phyloP scores from a whole-genome alignment of 352 stramenopile species.

The Phytophthora kernoviae region DNA sequence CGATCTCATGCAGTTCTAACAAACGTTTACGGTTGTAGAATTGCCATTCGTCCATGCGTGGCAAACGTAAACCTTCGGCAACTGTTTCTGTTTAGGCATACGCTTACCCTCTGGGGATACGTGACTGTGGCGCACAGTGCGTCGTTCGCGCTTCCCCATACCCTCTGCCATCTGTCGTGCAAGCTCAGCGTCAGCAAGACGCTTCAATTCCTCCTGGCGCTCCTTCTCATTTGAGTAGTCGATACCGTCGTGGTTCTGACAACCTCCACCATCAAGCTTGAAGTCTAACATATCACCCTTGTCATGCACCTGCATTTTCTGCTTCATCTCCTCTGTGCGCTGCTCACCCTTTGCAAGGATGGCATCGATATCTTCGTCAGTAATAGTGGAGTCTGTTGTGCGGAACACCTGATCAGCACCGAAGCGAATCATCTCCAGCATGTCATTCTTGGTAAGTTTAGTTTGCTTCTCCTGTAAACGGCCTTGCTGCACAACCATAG shows the following conservation, averaged over 20 bases:
- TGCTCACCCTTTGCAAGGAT: constrained; percentile 94
- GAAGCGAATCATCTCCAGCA: constrained; percentile 97
- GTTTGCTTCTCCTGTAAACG: constrained; percentile 88
- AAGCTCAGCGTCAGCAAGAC: constrained; percentile 83
- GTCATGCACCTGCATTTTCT: constrained; percentile 85
- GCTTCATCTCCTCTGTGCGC: constrained; percentile 87
- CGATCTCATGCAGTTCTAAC: constrained; percentile 83
- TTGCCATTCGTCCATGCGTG: constrained; percentile 89
- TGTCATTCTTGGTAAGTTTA: constrained; percentile 95
- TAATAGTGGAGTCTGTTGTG: constrained; percentile 96
- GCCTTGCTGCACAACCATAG: constrained; percentile 88
- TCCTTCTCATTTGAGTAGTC: constrained; percentile 96
- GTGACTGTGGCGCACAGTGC: constrained; percentile 74
- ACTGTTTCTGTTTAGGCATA: constrained; percentile 71
- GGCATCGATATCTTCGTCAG: constrained; percentile 98
- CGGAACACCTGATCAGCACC: constrained; percentile 98
- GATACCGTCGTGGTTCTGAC: constrained; percentile 96
- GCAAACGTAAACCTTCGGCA: constrained; percentile 81
- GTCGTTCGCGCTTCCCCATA: constrained; percentile 85
- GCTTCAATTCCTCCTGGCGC: constrained; percentile 84
- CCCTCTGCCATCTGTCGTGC: constrained; percentile 76
- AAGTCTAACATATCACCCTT: constrained; percentile 90
- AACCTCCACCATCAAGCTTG: constrained; percentile 92
- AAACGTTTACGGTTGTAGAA: constrained; percentile 86
- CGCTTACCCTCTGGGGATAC: constrained; percentile 53